Conservation (phyloP, 805 yeast species). For the Torulaspora microellipsoides region DNA sequence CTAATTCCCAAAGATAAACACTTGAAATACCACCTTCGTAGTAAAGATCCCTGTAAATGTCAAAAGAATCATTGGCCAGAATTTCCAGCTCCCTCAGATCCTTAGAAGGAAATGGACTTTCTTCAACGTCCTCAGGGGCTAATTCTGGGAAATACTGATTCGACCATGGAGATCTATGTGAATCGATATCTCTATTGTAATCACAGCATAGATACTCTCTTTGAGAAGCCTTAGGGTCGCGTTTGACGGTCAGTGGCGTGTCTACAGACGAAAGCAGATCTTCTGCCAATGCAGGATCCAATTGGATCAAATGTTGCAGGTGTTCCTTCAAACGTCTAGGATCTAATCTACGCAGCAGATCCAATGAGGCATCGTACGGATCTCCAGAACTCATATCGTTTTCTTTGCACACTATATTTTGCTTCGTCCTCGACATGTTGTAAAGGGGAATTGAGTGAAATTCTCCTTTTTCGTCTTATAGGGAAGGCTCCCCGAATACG, state of each 20-base stretch:
- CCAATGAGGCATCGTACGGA: constrained; percentile 68
- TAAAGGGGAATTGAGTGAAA: no score
- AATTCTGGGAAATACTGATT: constrained; percentile 50
- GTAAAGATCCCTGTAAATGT: constrained; percentile 86
- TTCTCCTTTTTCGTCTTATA: no score
- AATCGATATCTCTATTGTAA: constrained; percentile 92
- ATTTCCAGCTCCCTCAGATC: constrained; percentile 68
- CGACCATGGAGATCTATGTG: constrained; percentile 87
- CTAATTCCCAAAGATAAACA: constrained; percentile 90
- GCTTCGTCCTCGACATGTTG: no score
- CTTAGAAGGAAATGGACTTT: constrained; percentile 70
- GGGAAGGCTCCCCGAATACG: no score
- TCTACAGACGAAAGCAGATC: constrained; percentile 85
- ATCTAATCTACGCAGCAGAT: constrained; percentile 67
- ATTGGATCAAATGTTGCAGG: constrained; percentile 42
- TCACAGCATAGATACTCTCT: constrained; percentile 82
- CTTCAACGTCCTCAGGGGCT: constrained; percentile 48
- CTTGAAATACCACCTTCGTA: constrained; percentile 92
- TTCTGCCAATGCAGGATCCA: constrained; percentile 69
- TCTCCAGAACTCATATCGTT: constrained; percentile 15
- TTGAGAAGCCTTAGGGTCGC: constrained; percentile 35
- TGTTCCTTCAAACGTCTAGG: constrained; percentile 54
- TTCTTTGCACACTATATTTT: no score
- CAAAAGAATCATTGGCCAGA: constrained; percentile 85
- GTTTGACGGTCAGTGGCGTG: constrained; percentile 53